Evolutionary conservation across 768 basidiomycete genomes (phyloP).

Genomic region (Zangia roseola): DNA sequence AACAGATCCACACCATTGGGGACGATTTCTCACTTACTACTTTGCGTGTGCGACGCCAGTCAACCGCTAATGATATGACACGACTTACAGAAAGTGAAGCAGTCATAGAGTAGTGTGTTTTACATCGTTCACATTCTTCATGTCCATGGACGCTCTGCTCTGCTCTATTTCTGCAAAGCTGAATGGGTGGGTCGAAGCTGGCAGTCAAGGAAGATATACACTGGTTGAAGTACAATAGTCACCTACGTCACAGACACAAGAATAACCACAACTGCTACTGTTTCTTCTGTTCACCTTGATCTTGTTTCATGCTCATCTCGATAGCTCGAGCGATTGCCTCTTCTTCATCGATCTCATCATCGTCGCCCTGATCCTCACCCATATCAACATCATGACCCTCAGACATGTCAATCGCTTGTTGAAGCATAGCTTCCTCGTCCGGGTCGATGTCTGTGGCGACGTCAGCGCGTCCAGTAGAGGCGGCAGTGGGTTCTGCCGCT

Average conservation of each 20-base stretch:
- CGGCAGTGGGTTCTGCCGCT: conserved; percentile 21
- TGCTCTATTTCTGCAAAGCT: not conserved
- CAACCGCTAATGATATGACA: not conserved
- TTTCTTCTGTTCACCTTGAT: conserved; percentile 45
- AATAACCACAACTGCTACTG: conserved; percentile 16
- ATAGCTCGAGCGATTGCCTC: conserved; percentile 90
- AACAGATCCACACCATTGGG: not conserved
- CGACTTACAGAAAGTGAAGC: not conserved
- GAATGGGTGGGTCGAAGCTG: not conserved
- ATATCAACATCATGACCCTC: conserved; percentile 54
- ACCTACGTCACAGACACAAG: not conserved
- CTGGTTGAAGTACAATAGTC: conserved; percentile 1
- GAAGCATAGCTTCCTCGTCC: conserved; percentile 78
- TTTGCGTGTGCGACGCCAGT: conserved; percentile 1
- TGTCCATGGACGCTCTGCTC: not conserved
- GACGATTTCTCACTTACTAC: conserved; percentile 1
- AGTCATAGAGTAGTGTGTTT: not conserved
- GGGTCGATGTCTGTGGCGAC: conserved; percentile 51
- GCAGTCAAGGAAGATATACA: conserved; percentile 1
- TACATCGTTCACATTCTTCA: too few relatives aligned
- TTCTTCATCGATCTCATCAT: conserved; percentile 79
- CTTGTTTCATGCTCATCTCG: conserved; percentile 85
- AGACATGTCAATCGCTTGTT: conserved; percentile 76
- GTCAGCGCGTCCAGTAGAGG: conserved; percentile 22
- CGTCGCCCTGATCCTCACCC: conserved; percentile 50